Base-by-base conservation (phyloP, 495 filamentous ascomycete species). In the Venustampulla echinocandica region DNA sequence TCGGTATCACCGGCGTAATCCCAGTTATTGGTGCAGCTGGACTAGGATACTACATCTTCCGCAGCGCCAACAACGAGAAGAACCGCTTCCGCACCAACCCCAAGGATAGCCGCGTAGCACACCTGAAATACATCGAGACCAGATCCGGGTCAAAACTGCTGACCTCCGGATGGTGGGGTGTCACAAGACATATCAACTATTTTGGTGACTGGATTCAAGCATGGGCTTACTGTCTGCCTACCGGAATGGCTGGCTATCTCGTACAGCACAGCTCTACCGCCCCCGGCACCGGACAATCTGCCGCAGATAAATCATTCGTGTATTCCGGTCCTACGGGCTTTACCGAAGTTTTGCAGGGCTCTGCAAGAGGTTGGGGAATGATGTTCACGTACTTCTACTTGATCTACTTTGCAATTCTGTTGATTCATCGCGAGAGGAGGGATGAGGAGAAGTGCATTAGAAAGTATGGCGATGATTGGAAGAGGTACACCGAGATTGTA, bases 401-500 rank as follows among this genome's bases (percentile, higher is more conserved):
- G 44, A 47, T 93, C 11, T 98, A 97, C 67, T 98, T 97, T 67
- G 90, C 82, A 1, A 64, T 95, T 20, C 65, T 98, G 48, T 73
- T 97, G 11, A 67, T 98, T 44, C 92, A 98, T 61, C 83, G 92
- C n/a, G 87, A 95, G 58, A 69, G 80, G 48, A 75, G 90, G 54
- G 92, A 97, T 57, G 92, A 97, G 53, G 82, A 87, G 62, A 95
- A 95, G 73, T 98, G 93, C 67, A 67, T 74, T 53, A 73, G 70
- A 57, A 97, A 97, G 72, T 97, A 98, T 62, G 93, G 93, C 10
- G 77, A 80, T 52, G 89, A 96, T 55, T 98, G 92, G 90, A 80
- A 85, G 54, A 79, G 79, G 64, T 98, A 98, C 64, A 86, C 81
- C 56, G 79, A 79, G 55, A 71, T 82, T 60, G 92, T 98, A 18